Evolutionary conservation across 805 yeast species (phyloP), one percentile per base, ranked within the genome.

Genomic region (Kluyveromyces starmeri): DNA sequence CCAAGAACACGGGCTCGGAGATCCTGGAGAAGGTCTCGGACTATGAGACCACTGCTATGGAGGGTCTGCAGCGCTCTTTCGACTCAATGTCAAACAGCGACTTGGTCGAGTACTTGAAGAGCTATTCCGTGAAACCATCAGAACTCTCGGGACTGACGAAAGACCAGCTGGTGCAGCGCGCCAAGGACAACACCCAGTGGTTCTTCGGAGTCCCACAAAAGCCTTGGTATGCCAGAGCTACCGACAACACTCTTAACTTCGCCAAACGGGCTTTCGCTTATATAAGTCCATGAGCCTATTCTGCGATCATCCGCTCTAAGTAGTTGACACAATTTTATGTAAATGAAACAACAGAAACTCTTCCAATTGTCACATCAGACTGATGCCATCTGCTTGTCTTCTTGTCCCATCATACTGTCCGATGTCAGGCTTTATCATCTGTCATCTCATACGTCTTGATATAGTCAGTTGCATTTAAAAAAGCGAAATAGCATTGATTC

Each of bases 1-100:
- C 32, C 9, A 35, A 40, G 15, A 27, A 36, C 17, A 27, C 27
- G 11, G 44, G 37, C 14, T 37, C 47, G 16, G 38, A 40, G 10
- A 22, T 32, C 5, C 23, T 45, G 29, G 34, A 37, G 11, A 27
- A 26, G 16, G 22, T 38, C 8, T 37, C 37, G 20, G 34, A 44
- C 10, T 32, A 43, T 6, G 38, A 43, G 10, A 28, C 36, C 3
- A 35, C 35, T 10, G 32, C 40, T 17, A 43, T 38, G n/a, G 44
- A 45, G 19, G 46, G 40, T 9, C 46, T 56, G 46, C 42, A 45
- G 5, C 38, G 45, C 2, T 44, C 61, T 12, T 58, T 68, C 35
- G 53, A 61, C 18, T 47, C 60, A 7, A 69, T 71, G 69, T 56
- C 70, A 2, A 55, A 54, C 12, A 60, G 60, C 16, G 75, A 71